Base-by-base conservation (phyloP, 2,329 filamentous ascomycete species). In the Sordariomycetes sp. region DNA sequence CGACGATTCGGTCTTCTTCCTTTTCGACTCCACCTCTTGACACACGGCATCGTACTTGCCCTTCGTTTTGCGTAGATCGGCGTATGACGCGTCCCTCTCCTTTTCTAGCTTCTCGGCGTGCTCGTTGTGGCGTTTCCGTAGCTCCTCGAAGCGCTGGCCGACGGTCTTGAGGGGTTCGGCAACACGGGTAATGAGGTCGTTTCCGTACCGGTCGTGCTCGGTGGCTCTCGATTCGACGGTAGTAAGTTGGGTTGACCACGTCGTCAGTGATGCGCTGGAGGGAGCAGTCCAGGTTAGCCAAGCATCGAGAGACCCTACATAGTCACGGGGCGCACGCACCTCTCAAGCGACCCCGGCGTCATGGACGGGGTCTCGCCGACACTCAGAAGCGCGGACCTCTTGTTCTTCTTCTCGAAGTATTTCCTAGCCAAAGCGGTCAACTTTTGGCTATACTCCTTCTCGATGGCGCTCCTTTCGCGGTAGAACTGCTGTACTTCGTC, bases 401-500 rank as follows among this genome's bases (percentile, higher is more conserved):
- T 91, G 53, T 89, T 85, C 78, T 97, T 99, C 78, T 95, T 95
- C 68, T 99, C 95, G 69, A 90, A 94, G 76, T 97, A 97, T 71
- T 94, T 97, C 77, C 94, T 96, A 58, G 93, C 94, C 55, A 99
- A 78, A 2, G 85, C 85, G 65, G 83, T 88, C 63, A 99, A 84
- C 73, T 93, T 97, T 62, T 87, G 81, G 66, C 90, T 88, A 72
- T 99, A 97, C 71, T 99, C 95, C 75, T 96, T 97, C 75, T 99
- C 94, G 70, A 99, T 96, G 40, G 78, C 85, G 69, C 90, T 90
- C 59, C 95, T 85, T 73, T 99, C 94, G 63, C 94, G 89, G 78
- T 97, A 99, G 77, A 97, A 99, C 68, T 90, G 86, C 72, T 99
- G 90, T 62, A 99, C 89, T 67, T 99, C 94, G 67, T 97, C 93